Evolutionary conservation across 306 rosid species (phyloP), one percentile per base, ranked within the genome.

Genomic region (Styphnolobium japonicum): DNA sequence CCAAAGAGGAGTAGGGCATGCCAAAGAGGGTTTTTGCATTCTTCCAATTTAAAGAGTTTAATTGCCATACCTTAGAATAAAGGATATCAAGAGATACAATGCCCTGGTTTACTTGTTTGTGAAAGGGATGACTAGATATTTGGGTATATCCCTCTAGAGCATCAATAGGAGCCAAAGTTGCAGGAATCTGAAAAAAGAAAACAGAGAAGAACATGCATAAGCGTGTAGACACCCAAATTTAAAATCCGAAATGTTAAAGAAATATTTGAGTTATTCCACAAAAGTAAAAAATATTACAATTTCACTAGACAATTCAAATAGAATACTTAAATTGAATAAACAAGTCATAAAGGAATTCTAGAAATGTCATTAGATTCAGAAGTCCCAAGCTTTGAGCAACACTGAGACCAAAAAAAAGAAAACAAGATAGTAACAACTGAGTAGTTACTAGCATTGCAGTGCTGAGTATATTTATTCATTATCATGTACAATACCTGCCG

Each of bases 121-220:
- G 97, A 68, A 96, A 89, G 63, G 99, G 99, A 37, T 96, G 99
- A 70, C 99, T 96, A 72, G 99, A 93, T 83, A 93, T 96, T 82
- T 93, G 99, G 39, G 97, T 96, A 80, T 91, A 96, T 70, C 89
- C 84, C 85, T 90, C 99, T 56, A 96, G 4, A 77, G 87, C 92
- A 16, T 91, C 98, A 89, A 89, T 45, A 34, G 98, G 83, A 80
- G 98, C 94, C 94, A 96, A 84, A 0, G 94, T 88, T 60, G 97
- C 77, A 65, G 98, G 88, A 81, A 93, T 90, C 99, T 96, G 88
- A n/a, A n/a, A n/a, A 73, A 75, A 80, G 14, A 63, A 73, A 64
- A 42, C 72, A 73, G 0, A 77, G 43, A 21, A 62, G 43, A 58
- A 48, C 37, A 62, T 25, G 66, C 45, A 71, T n/a, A 74, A 63